Evolutionary conservation across 2,329 filamentous ascomycete genomes (phyloP).

Genomic region (Clonostachys chloroleuca): DNA sequence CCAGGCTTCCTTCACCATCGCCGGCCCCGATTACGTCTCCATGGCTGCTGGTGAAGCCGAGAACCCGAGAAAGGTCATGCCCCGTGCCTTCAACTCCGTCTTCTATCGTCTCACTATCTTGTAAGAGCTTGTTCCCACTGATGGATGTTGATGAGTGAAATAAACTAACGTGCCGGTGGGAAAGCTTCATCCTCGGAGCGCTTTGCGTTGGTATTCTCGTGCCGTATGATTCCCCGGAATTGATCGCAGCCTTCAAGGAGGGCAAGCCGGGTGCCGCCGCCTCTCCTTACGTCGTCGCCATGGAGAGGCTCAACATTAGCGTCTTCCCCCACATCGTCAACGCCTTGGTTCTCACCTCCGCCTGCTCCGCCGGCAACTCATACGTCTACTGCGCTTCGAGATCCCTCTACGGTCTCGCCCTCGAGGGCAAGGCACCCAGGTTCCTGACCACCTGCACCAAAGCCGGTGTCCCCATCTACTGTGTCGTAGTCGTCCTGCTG

Average conservation of each 20-base stretch:
- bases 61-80: constrained; percentile 66
- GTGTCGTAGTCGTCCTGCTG: constrained; percentile 59
- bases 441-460: constrained; percentile 58
- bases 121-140: no score
- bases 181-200: constrained; percentile 63
- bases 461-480: constrained; percentile 69
- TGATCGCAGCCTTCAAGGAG: constrained; percentile 55
- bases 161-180: no score
- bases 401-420: constrained; percentile 63
- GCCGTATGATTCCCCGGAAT: constrained; percentile 60
- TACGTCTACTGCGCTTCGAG: constrained; percentile 62
- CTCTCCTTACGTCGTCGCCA: constrained; percentile 64
- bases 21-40: constrained; percentile 63
- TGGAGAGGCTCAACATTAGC: constrained; percentile 59
- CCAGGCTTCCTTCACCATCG: constrained; percentile 63
- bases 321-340: constrained; percentile 70
- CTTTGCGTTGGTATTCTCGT: constrained; percentile 70
- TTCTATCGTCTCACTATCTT: constrained; percentile 75
- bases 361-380: constrained; percentile 64
- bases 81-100: constrained; percentile 71
- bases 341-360: constrained; percentile 64
- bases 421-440: constrained; percentile 62
- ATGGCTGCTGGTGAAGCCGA: constrained; percentile 69
- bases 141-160: no score
- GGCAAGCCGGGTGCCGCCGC: constrained; percentile 63